phyloP scores from a whole-genome alignment of 2,329 filamentous ascomycete species.

The Ophiostoma sp. region DNA sequence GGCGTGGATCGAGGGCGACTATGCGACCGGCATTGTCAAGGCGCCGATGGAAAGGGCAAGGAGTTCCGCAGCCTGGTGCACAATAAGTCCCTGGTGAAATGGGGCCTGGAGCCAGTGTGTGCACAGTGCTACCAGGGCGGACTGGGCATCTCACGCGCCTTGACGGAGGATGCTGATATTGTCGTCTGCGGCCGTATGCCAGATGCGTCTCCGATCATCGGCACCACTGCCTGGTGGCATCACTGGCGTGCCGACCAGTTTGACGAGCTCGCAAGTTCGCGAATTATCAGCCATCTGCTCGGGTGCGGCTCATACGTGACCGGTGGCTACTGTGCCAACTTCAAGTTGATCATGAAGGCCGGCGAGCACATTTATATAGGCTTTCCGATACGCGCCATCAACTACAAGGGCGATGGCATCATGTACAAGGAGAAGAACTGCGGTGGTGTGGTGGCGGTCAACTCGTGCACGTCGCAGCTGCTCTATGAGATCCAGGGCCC shows the following conservation, averaged over 20 bases:
- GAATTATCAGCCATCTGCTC: slow-evolving; percentile 30
- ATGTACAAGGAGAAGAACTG: slow-evolving; percentile 30
- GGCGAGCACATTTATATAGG: slow-evolving; percentile 38
- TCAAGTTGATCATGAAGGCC: slow-evolving; percentile 38
- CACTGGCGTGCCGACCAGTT: slow-evolving; percentile 1
- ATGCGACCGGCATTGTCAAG: slow-evolving; percentile 28
- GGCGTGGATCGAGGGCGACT: slow-evolving; percentile 34
- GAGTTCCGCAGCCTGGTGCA: slow-evolving; percentile 4
- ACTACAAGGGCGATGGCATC: slow-evolving; percentile 36
- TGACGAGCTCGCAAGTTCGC: neutral
- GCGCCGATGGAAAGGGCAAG: slow-evolving; percentile 20
- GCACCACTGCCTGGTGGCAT: slow-evolving; percentile 35
- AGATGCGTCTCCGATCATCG: slow-evolving; percentile 42
- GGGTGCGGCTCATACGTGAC: slow-evolving; percentile 43
- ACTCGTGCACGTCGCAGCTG: slow-evolving; percentile 30
- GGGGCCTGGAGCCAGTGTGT: slow-evolving; percentile 1
- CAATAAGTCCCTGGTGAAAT: neutral
- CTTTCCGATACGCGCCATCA: slow-evolving; percentile 48
- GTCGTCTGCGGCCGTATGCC: slow-evolving; percentile 38
- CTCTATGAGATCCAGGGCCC: slow-evolving; percentile 38
- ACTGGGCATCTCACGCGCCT: slow-evolving; percentile 35
- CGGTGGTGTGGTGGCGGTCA: slow-evolving; percentile 27
- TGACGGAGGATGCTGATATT: slow-evolving; percentile 35
- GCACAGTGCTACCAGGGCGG: slow-evolving; percentile 43
- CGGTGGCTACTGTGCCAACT: slow-evolving; percentile 44